Conservation (phyloP, 2,329 filamentous ascomycete genomes). For the Aspergillus ochraceus region DNA sequence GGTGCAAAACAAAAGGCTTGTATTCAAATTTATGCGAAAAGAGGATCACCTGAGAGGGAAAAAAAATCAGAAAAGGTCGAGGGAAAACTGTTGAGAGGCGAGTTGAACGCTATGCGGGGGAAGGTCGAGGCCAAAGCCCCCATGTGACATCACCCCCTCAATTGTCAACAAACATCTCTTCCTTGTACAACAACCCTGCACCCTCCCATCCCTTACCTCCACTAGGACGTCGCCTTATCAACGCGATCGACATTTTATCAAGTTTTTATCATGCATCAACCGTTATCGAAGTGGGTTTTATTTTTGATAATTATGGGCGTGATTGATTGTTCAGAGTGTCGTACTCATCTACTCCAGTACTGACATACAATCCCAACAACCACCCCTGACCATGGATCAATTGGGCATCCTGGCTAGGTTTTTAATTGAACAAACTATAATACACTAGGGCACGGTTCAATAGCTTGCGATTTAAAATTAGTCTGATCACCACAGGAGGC, state of each 20-base stretch:
- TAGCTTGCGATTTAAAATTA: background rate
- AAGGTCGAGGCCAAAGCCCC: conserved; percentile 12
- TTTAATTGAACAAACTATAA: background rate
- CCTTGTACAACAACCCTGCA: background rate
- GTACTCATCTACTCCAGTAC: background rate
- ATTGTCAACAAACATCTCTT: background rate
- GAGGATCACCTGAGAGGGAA: background rate
- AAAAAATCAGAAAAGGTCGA: background rate
- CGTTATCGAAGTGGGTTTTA: background rate
- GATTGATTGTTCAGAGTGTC: background rate
- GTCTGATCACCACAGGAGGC: background rate
- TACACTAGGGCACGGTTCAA: no score
- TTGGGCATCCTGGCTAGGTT: background rate
- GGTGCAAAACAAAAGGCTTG: background rate
- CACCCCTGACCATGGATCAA: background rate
- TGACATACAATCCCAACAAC: background rate
- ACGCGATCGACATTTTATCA: background rate
- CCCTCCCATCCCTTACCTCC: background rate
- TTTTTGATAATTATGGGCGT: background rate
- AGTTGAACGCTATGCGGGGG: conserved; percentile 10
- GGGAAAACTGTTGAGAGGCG: conserved; percentile 5
- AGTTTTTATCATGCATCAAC: background rate
- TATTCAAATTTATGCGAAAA: background rate
- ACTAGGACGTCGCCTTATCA: background rate
- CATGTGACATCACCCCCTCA: background rate